Evolutionary conservation across 257 asterid species (phyloP).

Genomic region (Hygrophila difformis): DNA sequence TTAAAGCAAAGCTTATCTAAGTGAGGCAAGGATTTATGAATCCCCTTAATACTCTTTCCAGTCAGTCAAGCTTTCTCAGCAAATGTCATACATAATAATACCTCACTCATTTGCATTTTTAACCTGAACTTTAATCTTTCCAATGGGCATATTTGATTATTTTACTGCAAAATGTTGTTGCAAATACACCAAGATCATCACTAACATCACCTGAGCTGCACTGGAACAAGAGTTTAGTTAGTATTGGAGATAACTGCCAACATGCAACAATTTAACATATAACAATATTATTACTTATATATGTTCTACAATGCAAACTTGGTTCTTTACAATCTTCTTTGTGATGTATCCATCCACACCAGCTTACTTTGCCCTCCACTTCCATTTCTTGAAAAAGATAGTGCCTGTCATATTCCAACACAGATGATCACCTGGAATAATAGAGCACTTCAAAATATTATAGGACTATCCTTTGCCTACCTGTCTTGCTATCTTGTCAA

Average conservation of each 20-base stretch:
- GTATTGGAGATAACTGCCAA: constrained; percentile 10
- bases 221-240: constrained; percentile 21
- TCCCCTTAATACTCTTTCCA: constrained; percentile 12
- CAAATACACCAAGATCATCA: constrained; percentile 19
- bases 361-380: constrained; percentile 84
- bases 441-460: constrained; percentile 12
- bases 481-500: constrained; percentile 78
- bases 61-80: not conserved
- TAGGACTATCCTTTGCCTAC: constrained; percentile 30
- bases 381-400: constrained; percentile 69
- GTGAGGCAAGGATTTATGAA: constrained; percentile 6
- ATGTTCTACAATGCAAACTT: constrained; percentile 4
- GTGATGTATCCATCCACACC: constrained; percentile 49
- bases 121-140: no score
- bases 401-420: constrained; percentile 48
- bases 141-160: no score
- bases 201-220: constrained; percentile 22
- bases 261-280: constrained; percentile 16
- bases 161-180: no score
- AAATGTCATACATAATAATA: constrained; percentile 1
- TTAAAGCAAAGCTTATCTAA: constrained; percentile 7
- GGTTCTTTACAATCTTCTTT: constrained; percentile 2
- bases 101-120: constrained; percentile 12
- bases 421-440: constrained; percentile 13
- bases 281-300: constrained; percentile 4